Percentiles rank a stretch among this genome's conserved stretches.
phyloP scores from a whole-genome alignment of 2,329 filamentous ascomycete genomes.

The Ploettnerulaceae sp. region DNA sequence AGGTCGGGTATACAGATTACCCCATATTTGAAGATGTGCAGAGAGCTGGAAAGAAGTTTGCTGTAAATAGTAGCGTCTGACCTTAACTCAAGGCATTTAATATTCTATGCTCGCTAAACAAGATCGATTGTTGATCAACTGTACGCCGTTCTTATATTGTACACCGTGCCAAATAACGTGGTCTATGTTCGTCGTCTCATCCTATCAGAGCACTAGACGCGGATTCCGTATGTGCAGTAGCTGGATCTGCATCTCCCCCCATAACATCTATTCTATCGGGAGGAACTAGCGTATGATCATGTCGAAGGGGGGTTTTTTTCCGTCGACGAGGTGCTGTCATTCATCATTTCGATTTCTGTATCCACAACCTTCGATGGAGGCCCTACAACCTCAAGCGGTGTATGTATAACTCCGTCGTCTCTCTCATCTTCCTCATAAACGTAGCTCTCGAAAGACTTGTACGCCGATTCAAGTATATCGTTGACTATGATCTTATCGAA shows the following conservation, averaged over 20 bases:
- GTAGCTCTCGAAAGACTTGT: slow-evolving; percentile 45
- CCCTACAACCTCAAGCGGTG: neutral
- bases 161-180: neutral
- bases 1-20: slow-evolving; percentile 37
- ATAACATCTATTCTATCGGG: slow-evolving; percentile 3
- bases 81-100: slow-evolving; percentile 2
- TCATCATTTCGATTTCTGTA: slow-evolving; percentile 15
- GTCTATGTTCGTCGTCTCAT: neutral
- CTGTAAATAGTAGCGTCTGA: slow-evolving; percentile 5
- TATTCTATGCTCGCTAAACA: slow-evolving; percentile 7
- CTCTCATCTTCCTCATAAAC: slow-evolving; percentile 36
- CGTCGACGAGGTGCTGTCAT: neutral
- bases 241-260: neutral
- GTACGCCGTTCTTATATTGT: neutral
- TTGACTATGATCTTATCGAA: slow-evolving; percentile 50
- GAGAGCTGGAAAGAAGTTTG: slow-evolving; percentile 13
- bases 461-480: slow-evolving; percentile 46
- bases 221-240: neutral
- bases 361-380: slow-evolving; percentile 2
- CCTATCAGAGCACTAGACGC: neutral
- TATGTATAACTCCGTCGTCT: slow-evolving; percentile 3
- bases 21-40: slow-evolving; percentile 24
- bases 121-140: neutral
- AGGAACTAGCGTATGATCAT: neutral
- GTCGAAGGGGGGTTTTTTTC: neutral